phyloP scores from a whole-genome alignment of 192 early-diverging fungal genomes.

The Coemansia sp. region DNA sequence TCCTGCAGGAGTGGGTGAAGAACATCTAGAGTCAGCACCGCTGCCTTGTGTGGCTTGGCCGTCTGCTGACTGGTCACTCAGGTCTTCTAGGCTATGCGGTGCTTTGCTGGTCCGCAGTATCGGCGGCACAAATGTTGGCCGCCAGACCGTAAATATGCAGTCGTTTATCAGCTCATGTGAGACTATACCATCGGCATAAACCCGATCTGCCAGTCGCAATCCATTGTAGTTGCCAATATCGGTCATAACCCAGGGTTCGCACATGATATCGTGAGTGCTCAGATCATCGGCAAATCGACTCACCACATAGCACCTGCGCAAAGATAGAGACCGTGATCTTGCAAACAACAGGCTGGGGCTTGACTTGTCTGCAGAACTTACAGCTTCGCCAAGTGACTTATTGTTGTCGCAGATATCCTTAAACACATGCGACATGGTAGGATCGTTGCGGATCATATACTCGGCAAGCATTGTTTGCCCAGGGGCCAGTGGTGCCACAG shows the following conservation, averaged over 20 bases:
- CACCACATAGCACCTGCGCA: slow-evolving; percentile 49
- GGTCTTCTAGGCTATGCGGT: slow-evolving; percentile 2
- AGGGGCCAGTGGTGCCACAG: slow-evolving; percentile 12
- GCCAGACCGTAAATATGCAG: slow-evolving; percentile 52
- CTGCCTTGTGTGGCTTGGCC: slow-evolving; percentile 1
- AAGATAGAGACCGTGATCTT: slow-evolving; percentile 28
- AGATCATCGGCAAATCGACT: slow-evolving; percentile 46
- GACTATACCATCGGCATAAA: slow-evolving; percentile 46
- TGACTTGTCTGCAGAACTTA: slow-evolving; percentile 10
- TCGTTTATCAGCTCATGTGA: slow-evolving; percentile 49
- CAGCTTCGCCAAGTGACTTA: not conserved
- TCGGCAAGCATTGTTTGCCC: slow-evolving; percentile 21
- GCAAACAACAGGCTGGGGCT: slow-evolving; percentile 22
- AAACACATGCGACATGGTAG: slow-evolving; percentile 28
- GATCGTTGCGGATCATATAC: slow-evolving; percentile 14
- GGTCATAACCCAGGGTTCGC: slow-evolving; percentile 54
- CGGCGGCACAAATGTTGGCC: slow-evolving; percentile 38
- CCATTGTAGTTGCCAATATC: slow-evolving; percentile 53
- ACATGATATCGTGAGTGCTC: slow-evolving; percentile 39
- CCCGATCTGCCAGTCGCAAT: slow-evolving; percentile 43
- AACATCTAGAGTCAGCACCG: slow-evolving; percentile 5
- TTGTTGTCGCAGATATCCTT: not conserved
- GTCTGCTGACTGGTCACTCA: slow-evolving; percentile 17
- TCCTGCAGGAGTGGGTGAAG: not conserved
- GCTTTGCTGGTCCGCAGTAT: slow-evolving; percentile 20